phyloP scores from a whole-genome alignment of 23 red algal species.

The Pyropia yezoensis region DNA sequence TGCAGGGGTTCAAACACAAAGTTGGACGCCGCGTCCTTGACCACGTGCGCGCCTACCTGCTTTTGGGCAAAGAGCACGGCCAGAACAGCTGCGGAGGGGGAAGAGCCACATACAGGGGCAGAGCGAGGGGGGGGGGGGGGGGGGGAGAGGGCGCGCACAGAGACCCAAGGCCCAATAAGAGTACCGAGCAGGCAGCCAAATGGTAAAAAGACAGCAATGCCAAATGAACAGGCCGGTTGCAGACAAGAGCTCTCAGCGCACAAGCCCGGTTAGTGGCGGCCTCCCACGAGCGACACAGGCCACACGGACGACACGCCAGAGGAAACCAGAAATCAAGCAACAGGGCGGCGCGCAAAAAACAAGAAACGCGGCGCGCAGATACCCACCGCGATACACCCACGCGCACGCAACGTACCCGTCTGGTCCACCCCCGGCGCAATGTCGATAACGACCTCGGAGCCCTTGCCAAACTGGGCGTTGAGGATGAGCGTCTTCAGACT shows the following conservation, averaged over 20 bases:
- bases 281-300: too few species aligned
- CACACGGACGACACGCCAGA: too few species aligned
- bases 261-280: too few species aligned
- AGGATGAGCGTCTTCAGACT: conserved; percentile 42
- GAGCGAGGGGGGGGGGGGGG: too few species aligned
- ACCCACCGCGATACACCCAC: background rate
- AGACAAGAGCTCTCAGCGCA: too few species aligned
- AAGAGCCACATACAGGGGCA: too few species aligned
- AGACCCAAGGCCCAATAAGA: too few species aligned
- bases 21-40: conserved; percentile 52
- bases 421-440: conserved; percentile 64
- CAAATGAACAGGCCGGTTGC: too few species aligned
- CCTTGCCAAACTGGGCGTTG: conserved; percentile 35
- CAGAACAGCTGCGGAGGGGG: background rate
- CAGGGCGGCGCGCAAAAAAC: background rate
- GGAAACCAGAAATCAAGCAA: too few species aligned
- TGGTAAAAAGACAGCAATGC: too few species aligned
- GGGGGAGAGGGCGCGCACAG: too few species aligned
- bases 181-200: too few species aligned
- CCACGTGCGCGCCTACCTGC: conserved; percentile 8
- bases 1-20: conserved; percentile 43
- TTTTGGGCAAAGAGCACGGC: background rate
- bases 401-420: conserved; percentile 14
- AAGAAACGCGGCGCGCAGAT: background rate
- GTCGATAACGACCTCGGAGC: conserved; percentile 52